Conservation (phyloP, 306 rosid genomes). For the Vicia faba region DNA sequence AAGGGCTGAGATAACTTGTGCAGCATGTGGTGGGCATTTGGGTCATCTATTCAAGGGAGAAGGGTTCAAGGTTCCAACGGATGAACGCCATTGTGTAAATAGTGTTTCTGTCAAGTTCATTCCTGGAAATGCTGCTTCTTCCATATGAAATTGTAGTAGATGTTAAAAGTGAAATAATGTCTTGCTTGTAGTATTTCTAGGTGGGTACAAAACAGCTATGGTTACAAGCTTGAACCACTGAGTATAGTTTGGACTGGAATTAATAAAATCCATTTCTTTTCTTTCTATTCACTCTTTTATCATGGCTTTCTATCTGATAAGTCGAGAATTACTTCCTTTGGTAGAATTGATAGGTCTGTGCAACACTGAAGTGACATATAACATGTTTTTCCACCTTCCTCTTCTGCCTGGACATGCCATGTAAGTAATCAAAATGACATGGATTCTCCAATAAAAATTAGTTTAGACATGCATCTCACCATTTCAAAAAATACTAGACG, state of each 20-base stretch:
- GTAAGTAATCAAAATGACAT: neutral
- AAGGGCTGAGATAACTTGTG: slow-evolving; percentile 88
- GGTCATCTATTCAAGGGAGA: slow-evolving; percentile 90
- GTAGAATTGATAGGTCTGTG: neutral
- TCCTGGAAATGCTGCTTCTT: slow-evolving; percentile 47
- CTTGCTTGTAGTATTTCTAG: neutral
- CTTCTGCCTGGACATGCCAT: neutral
- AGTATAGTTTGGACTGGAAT: neutral
- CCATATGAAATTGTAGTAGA: slow-evolving; percentile 32
- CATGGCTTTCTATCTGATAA: neutral
- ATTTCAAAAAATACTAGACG: neutral
- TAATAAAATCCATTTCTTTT: slow-evolving; percentile 25
- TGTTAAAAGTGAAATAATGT: neutral
- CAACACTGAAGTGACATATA: neutral
- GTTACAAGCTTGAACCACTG: neutral
- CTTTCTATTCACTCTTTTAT: neutral
- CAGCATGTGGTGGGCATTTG: slow-evolving; percentile 81
- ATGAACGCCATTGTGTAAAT: slow-evolving; percentile 90
- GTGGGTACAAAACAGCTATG: slow-evolving; percentile 5
- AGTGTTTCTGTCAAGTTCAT: slow-evolving; percentile 75
- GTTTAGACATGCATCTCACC: neutral
- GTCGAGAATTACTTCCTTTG: neutral
- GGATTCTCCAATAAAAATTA: neutral
- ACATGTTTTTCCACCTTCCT: neutral
- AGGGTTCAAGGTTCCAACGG: slow-evolving; percentile 71